Conservation (phyloP, 768 basidiomycete genomes). For the Cubamyces sp. region DNA sequence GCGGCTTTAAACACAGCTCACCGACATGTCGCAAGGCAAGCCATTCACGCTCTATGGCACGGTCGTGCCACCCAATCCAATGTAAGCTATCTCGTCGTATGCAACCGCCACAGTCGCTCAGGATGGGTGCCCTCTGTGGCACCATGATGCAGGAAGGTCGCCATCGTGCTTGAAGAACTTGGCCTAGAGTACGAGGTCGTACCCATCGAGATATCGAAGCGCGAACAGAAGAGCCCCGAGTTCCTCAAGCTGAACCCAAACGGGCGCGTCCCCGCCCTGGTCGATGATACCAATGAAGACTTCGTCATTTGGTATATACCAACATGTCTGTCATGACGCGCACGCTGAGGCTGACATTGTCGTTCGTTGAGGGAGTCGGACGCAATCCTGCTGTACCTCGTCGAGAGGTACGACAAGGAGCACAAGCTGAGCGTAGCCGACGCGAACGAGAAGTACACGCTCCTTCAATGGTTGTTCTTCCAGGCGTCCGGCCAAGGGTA, state of each 20-base stretch:
- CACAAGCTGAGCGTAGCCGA: constrained; percentile 34
- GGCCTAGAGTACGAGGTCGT: no score
- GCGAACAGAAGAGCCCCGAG: no score
- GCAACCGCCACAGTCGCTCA: not conserved
- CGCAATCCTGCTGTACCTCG: constrained; percentile 49
- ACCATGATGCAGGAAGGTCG: constrained; percentile 29
- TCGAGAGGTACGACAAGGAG: constrained; percentile 48
- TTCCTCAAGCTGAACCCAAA: no score
- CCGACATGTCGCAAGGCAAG: constrained; percentile 34
- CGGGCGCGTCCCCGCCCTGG: no score
- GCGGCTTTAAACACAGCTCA: no score
- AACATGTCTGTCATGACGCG: no score
- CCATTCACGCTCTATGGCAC: constrained; percentile 36
- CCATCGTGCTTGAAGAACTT: no score
- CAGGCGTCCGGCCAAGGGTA: constrained; percentile 36
- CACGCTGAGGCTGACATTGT: no score
- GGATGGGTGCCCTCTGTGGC: no score
- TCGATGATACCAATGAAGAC: no score
- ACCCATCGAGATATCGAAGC: no score
- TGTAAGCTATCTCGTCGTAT: constrained; percentile 15
- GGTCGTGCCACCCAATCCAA: constrained; percentile 30
- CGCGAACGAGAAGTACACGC: constrained; percentile 24
- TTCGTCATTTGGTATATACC: no score
- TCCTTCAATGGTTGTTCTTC: constrained; percentile 51
- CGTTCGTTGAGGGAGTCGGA: constrained; percentile 36